Percentiles rank a stretch among this genome's conserved stretches.
Conservation (phyloP, 306 rosid species). For the Fragaria ananassa region DNA sequence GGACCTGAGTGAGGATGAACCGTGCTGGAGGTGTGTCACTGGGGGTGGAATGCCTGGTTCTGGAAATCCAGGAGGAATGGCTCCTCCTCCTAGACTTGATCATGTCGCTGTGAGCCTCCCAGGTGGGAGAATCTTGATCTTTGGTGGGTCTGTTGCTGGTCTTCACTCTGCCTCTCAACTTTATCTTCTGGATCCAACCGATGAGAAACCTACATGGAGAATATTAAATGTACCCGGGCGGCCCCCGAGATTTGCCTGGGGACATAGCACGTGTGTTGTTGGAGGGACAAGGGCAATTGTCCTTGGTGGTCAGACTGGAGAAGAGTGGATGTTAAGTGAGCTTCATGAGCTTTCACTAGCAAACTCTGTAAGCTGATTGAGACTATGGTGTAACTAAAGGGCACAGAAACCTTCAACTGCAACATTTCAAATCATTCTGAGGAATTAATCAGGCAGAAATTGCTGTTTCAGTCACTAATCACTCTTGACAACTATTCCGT, state of each 20-base stretch:
- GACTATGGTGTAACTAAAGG: slow-evolving; percentile 27
- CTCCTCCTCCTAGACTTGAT: slow-evolving; percentile 99
- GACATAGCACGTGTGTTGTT: slow-evolving; percentile 97
- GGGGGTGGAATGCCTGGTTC: slow-evolving; percentile 98
- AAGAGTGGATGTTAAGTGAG: slow-evolving; percentile 98
- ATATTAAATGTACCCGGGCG: slow-evolving; percentile 86
- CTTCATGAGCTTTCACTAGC: slow-evolving; percentile 95
- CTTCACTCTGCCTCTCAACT: slow-evolving; percentile 99
- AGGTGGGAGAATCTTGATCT: slow-evolving; percentile 93
- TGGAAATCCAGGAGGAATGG: slow-evolving; percentile 94
- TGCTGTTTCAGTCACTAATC: slow-evolving; percentile 35
- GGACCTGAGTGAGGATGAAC: slow-evolving; percentile 96
- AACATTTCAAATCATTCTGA: slow-evolving; percentile 35
- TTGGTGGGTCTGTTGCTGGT: slow-evolving; percentile 99
- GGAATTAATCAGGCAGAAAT: slow-evolving; percentile 37
- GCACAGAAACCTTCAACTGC: slow-evolving; percentile 27
- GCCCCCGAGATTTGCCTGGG: slow-evolving; percentile 99
- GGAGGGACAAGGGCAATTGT: slow-evolving; percentile 99
- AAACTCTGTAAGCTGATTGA: slow-evolving; percentile 58
- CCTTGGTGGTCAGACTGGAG: slow-evolving; percentile 98
- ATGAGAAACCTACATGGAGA: slow-evolving; percentile 99
- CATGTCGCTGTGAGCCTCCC: slow-evolving; percentile 98
- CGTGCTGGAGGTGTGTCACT: slow-evolving; percentile 96
- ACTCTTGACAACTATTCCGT: slow-evolving; percentile 39
- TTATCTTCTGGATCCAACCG: slow-evolving; percentile 88